A percentile compares a stretch with the other conserved stretches of the same genome.
Evolutionary conservation across 495 filamentous ascomycete species (phyloP).

Genomic region (Tuber borchii): DNA sequence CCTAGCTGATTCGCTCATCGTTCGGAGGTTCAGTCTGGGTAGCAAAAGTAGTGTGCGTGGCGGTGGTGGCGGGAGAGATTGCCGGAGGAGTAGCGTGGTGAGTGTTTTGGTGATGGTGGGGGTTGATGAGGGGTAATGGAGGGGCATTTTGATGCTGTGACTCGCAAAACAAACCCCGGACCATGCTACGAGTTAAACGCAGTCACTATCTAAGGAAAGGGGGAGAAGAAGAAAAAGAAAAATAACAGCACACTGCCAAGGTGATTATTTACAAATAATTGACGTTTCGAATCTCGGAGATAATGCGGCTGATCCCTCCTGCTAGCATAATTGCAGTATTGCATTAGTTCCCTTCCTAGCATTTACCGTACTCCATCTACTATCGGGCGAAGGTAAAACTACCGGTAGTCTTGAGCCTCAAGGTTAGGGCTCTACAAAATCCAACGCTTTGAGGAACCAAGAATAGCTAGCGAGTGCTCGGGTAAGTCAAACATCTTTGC

Average conservation of each 20-base stretch:
- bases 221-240: not conserved
- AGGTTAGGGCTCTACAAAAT: not conserved
- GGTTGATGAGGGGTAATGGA: conserved; percentile 36
- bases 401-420: not conserved
- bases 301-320: not conserved
- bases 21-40: not conserved
- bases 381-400: not conserved
- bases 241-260: not conserved
- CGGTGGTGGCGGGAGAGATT: conserved; percentile 6
- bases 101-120: conserved; percentile 9
- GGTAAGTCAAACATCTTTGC: no score
- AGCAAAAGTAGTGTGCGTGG: conserved; percentile 13
- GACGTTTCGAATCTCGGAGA: not conserved
- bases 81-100: not conserved
- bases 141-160: conserved; percentile 13
- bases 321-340: not conserved
- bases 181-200: not conserved
- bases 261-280: not conserved
- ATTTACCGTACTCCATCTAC: not conserved
- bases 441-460: not conserved
- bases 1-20: conserved; percentile 18
- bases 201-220: not conserved
- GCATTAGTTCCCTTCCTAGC: not conserved
- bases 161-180: not conserved
- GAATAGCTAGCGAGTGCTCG: no score